phyloP scores from a whole-genome alignment of 257 asterid genomes.

The Apocynum venetum region DNA sequence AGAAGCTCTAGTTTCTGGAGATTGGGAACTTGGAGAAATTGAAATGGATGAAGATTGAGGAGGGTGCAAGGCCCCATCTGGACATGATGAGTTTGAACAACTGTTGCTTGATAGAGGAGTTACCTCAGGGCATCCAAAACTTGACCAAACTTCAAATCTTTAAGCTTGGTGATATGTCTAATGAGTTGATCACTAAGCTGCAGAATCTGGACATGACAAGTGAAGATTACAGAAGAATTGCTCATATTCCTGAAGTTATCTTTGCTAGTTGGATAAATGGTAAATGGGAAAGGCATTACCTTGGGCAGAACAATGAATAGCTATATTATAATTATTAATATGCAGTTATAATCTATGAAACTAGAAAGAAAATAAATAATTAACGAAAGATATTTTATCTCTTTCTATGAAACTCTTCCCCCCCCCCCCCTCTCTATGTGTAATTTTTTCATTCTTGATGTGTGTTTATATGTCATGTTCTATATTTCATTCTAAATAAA shows the following conservation, averaged over 20 bases:
- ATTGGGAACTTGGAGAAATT: not conserved
- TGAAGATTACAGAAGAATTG: not conserved
- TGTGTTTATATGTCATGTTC: too few relatives aligned
- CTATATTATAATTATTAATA: too few relatives aligned
- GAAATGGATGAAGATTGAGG: constrained; percentile 14
- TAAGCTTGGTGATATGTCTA: constrained; percentile 4
- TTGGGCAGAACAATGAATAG: not conserved
- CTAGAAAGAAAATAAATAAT: too few relatives aligned
- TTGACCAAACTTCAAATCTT: constrained; percentile 9
- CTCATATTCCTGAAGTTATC: not conserved
- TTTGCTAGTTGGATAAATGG: not conserved
- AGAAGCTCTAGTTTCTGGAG: not conserved
- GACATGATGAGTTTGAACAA: not conserved
- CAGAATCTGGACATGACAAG: not conserved
- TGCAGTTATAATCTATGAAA: too few relatives aligned
- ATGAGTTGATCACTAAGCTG: not conserved
- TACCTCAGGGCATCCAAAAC: constrained; percentile 13
- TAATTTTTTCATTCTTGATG: too few relatives aligned
- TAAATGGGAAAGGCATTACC: not conserved
- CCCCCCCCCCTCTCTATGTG: too few relatives aligned
- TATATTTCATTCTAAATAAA: too few relatives aligned
- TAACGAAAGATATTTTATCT: too few relatives aligned
- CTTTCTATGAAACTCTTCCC: too few relatives aligned
- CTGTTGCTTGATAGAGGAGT: constrained; percentile 3
- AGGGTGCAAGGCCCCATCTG: constrained; percentile 22